Base-by-base conservation (phyloP, 495 filamentous ascomycete genomes). In the Massariosphaeria phaeospora region DNA sequence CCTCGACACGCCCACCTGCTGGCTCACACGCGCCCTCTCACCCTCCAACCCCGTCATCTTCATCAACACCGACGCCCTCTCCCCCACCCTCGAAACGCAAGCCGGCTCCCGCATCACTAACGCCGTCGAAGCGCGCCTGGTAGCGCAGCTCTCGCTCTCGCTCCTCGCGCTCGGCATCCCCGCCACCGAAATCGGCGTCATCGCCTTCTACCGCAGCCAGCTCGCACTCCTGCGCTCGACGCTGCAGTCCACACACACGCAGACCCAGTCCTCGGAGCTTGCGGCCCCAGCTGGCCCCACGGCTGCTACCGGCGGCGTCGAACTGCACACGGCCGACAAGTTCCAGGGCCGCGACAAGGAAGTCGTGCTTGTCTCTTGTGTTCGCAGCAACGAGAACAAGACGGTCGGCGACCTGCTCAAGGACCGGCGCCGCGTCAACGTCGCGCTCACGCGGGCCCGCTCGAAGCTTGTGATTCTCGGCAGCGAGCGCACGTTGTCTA, bases 291-390 rank as follows among this genome's bases (percentile, higher is more conserved):
- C 27, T 23, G 71, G 34, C 46, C 58, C 41, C 24, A 44, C 11
- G 20, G 33, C 41, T 18, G 34, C 41, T 7, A n/a, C n/a, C n/a
- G n/a, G n/a, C n/a, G 79, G 73, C 0, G 80, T 98, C 11, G 93
- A 98, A 69, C 88, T 96, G 79, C 89, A 96, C 70, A 96, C 93
- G 0, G 88, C 93, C 4, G 93, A 98, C 65, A 88, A 89, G 47
- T 98, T 95, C 69, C 93, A 98, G 68, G 93, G 93, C 4, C 78
- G 93, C 1, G 93, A 98, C 68, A 98, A 98, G 69, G 87, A 91
- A 62, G 81, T 95, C 11, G 77, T 96, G 11, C 79, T 98, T 20
- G 78, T 98, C 12, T 84, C 78, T 43, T 82, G 91, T 25, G 93
- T 98, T 7, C 80, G 93, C 10, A 90, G 82, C 62, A 98, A 98